Evolutionary conservation across 257 asterid species (phyloP), one percentile per base, ranked within the genome.

Genomic region (Verbascum thapsus): DNA sequence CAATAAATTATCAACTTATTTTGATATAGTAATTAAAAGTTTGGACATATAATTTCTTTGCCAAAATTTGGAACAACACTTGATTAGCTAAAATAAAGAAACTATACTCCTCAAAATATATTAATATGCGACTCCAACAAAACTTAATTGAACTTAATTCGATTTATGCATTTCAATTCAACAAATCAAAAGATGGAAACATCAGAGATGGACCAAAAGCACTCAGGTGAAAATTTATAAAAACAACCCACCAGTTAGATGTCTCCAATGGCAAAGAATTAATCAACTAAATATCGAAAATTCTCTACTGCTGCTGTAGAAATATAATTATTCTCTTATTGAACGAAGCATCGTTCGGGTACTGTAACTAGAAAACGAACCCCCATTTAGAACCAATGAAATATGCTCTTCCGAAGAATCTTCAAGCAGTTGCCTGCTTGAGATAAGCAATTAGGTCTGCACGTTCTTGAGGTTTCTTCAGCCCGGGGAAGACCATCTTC

Each of bases 401-500:
- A 51, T 7, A 13, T 17, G 45, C 53, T 32, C 58, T 10, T n/a
- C 15, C 4, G 7, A 22, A 40, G 6, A 50, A 67, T 58, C 43
- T 69, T 87, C 78, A 90, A 40, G 88, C 80, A 44, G 98, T 85
- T 48, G 98, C 75, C 50, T 68, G 82, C 86, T 86, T 91, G 50
- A 91, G 95, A 75, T 83, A 91, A 6, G 95, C 82, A 68, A 91
- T 86, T 18, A 91, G 92, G 81, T 91, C 96, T 0, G 95, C 86
- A 4, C 96, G 92, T 0, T 91, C 98, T 74, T 86, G 86, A 45
- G 96, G 98, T 74, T 91, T 91, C 91, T 91, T 91, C 86, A 91
- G 73, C 22, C 98, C 98, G 30, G 98, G 98, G 79, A 91, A 91
- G 17, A 91, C 98, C 98, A 91, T 91, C 82, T 91, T 91, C 0